Conservation (phyloP, 148 eudicot genomes). For the Spergularia bocconei region DNA sequence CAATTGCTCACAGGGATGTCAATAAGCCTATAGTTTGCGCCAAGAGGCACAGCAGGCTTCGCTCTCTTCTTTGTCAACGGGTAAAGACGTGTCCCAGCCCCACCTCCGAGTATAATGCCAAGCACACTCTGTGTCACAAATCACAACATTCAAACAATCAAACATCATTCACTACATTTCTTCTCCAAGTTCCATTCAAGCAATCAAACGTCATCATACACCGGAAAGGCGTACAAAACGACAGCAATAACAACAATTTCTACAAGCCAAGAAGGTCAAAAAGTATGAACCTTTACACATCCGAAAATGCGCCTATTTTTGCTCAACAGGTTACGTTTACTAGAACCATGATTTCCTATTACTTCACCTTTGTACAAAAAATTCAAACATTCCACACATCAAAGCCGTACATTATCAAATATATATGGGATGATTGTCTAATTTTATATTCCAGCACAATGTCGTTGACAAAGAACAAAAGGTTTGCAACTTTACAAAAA, state of each 20-base stretch:
- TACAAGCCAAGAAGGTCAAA: neutral
- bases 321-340: too few species aligned
- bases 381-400: too few species aligned
- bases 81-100: slow-evolving; percentile 95
- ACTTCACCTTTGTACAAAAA: too few species aligned
- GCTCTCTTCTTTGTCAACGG: slow-evolving; percentile 95
- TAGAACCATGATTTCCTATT: too few species aligned
- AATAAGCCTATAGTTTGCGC: slow-evolving; percentile 86
- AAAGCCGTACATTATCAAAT: too few species aligned
- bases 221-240: neutral
- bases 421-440: too few species aligned
- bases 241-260: neutral
- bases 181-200: too few species aligned
- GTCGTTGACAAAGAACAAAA: too few species aligned
- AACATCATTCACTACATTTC: neutral
- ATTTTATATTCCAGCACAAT: too few species aligned
- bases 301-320: too few species aligned
- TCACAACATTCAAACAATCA: neutral
- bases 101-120: slow-evolving; percentile 98
- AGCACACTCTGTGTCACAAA: slow-evolving; percentile 67
- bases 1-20: slow-evolving; percentile 97
- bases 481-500: too few species aligned
- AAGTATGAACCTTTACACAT: neutral
- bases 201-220: neutral
- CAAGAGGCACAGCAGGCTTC: slow-evolving; percentile 92